Conservation (phyloP, 805 yeast genomes). For the Brettanomyces custersianus region DNA sequence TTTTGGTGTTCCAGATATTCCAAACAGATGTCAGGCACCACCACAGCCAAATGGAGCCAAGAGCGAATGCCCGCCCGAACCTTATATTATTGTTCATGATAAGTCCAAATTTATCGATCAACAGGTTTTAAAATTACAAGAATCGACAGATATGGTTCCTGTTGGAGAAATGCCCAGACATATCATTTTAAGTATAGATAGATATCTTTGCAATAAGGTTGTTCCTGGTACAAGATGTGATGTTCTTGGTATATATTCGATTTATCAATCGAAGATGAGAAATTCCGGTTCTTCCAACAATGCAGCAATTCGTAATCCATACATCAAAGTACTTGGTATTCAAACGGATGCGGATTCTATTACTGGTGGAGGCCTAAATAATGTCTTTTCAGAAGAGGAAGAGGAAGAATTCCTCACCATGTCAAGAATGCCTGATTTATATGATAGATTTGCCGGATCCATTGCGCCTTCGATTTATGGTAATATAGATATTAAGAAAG, state of each 20-base stretch:
- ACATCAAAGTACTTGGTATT: slow-evolving; percentile 77
- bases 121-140: slow-evolving; percentile 88
- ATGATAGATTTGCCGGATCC: slow-evolving; percentile 75
- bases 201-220: slow-evolving; percentile 81
- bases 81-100: slow-evolving; percentile 89
- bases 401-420: slow-evolving; percentile 82
- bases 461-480: slow-evolving; percentile 98
- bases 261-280: slow-evolving; percentile 65
- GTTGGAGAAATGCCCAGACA: slow-evolving; percentile 99
- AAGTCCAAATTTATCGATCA: slow-evolving; percentile 91
- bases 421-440: slow-evolving; percentile 76
- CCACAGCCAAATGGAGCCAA: slow-evolving; percentile 41
- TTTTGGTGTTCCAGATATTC: slow-evolving; percentile 62
- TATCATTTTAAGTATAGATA: slow-evolving; percentile 75
- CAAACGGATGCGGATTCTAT: slow-evolving; percentile 57
- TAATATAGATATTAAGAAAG: slow-evolving; percentile 83
- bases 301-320: slow-evolving; percentile 91
- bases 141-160: slow-evolving; percentile 97
- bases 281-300: slow-evolving; percentile 39
- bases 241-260: slow-evolving; percentile 85
- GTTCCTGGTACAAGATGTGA: slow-evolving; percentile 95
- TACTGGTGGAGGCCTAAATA: slow-evolving; percentile 29
- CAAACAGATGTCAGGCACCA: slow-evolving; percentile 55
- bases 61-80: slow-evolving; percentile 78
- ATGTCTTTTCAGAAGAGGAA: slow-evolving; percentile 80